These are phyloP conservation scores for Pseudohyphozyma bogoriensis DNA, from an alignment of 768 basidiomycete genomes.

Conservation along the genomic window DNA sequence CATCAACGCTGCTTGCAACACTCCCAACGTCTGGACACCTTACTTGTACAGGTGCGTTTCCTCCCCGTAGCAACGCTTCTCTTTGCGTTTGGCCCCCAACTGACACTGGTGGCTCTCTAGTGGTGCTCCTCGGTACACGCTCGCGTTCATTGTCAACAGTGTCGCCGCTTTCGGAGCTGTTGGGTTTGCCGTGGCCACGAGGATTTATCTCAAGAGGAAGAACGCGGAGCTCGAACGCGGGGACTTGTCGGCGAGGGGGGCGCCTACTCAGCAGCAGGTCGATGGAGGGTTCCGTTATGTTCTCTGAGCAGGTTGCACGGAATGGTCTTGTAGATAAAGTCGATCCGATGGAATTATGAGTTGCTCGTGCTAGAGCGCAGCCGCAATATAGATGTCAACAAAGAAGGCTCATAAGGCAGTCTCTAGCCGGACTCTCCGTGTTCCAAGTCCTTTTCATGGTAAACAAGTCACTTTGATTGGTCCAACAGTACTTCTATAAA, in stretches of 20 bases:
- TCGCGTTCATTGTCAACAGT: not conserved
- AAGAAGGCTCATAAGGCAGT: too few species aligned
- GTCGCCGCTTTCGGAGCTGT: conserved; percentile 15
- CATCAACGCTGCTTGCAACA: conserved; percentile 21
- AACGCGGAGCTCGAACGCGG: conserved; percentile 35
- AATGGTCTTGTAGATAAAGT: too few species aligned
- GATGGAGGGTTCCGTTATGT: conserved; percentile 35
- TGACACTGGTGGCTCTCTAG: conserved; percentile 34
- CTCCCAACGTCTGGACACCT: conserved; percentile 35
- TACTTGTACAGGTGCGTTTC: not conserved
- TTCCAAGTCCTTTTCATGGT: too few species aligned
- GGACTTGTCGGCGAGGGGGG: conserved; percentile 29
- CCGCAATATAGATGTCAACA: too few species aligned
- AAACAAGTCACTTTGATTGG: too few species aligned
- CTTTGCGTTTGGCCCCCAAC: not conserved
- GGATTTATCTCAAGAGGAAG: conserved; percentile 34
- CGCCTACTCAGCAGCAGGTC: conserved; percentile 33
- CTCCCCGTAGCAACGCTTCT: not conserved
- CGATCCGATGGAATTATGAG: too few species aligned
- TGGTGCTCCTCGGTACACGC: conserved; percentile 30
- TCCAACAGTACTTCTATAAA: too few species aligned
- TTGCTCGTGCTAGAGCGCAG: too few species aligned
- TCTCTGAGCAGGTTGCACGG: too few species aligned
- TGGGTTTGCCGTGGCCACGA: conserved; percentile 26
- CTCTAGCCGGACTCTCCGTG: too few species aligned